Evolutionary conservation across 805 yeast genomes (phyloP).

Genomic region (Ascoidea asiatica): DNA sequence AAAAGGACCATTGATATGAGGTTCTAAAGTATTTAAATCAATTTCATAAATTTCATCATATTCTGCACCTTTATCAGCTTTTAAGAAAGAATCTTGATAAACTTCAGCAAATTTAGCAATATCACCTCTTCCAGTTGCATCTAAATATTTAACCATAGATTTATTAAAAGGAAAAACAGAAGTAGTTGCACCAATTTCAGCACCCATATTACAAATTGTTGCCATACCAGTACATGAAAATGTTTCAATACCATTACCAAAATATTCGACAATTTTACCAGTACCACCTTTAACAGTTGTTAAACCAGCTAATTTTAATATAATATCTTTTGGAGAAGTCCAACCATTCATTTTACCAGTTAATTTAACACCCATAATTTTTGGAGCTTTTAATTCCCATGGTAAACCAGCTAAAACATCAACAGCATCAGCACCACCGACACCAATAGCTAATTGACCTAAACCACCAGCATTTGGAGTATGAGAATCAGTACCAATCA

Average conservation of each 20-base stretch:
- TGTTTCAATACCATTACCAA: slow-evolving; percentile 87
- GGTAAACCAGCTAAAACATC: slow-evolving; percentile 90
- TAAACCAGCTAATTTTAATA: slow-evolving; percentile 84
- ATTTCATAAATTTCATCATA: slow-evolving; percentile 90
- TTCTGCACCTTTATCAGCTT: slow-evolving; percentile 87
- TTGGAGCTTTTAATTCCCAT: slow-evolving; percentile 98
- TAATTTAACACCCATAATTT: slow-evolving; percentile 85
- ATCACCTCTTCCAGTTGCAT: slow-evolving; percentile 74
- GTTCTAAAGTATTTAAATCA: slow-evolving; percentile 81
- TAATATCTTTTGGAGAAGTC: slow-evolving; percentile 96
- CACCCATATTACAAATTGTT: slow-evolving; percentile 99
- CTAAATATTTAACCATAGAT: slow-evolving; percentile 75
- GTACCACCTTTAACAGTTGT: slow-evolving; percentile 98
- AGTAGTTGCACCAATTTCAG: slow-evolving; percentile 97
- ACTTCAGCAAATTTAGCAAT: slow-evolving; percentile 71
- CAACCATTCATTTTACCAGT: slow-evolving; percentile 89
- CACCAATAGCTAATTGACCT: slow-evolving; percentile 97
- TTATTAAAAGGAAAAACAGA: slow-evolving; percentile 94
- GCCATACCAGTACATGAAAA: slow-evolving; percentile 98
- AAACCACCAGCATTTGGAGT: slow-evolving; percentile 98
- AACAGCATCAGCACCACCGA: slow-evolving; percentile 99
- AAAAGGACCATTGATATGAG: slow-evolving; percentile 95
- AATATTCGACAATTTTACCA: slow-evolving; percentile 91
- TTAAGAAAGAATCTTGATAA: slow-evolving; percentile 49
- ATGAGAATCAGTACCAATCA: slow-evolving; percentile 95